Evolutionary conservation across 2,329 filamentous ascomycete species (phyloP), one percentile per base, ranked within the genome.

Genomic region (Sporothrix phasma): DNA sequence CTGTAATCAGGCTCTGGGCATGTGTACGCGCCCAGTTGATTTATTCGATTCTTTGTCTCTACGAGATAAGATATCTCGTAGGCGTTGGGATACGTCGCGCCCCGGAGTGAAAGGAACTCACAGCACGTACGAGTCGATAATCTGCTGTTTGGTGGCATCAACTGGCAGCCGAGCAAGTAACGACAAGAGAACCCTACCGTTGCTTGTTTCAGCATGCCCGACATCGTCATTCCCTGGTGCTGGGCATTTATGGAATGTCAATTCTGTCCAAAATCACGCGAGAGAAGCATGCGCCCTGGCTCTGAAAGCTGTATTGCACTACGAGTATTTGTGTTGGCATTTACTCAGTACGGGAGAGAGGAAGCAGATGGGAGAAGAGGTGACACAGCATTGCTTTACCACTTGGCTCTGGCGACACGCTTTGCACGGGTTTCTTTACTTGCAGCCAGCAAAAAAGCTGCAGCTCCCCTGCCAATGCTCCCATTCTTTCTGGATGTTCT

Each of bases 211-310:
- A 63, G 61, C 61, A 56, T 56, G 24, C 61, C 39, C 61, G 61
- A 56, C 61, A 45, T 26, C 61, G n/a, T 63, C 26, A n/a, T 63
- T 63, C 22, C 61, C 61, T 56, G 61, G 61, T 56, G 61, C 39
- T 43, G 61, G 56, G 37, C 37, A 26, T 41, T 47, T 26, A 37
- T 26, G 19, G 19, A 26, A 45, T 43, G 43, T 24, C 37, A 58
- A 26, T 11, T 2, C 37, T 37, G 34, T 11, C 43, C 37, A 29
- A n/a, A 5, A 26, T 43, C 13, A 58, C 37, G 39, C 37, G 37
- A 22, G 24, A 22, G 19, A 19, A 56, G 43, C 39, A 46, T 47
- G 51, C 56, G 61, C 5, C 61, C 61, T 46, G 49, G 49, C 19
- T 62, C 56, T 17, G 3, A 8, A 49, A 13, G 19, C 49, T 63